Percentiles rank a stretch among this genome's conserved stretches.
Conservation (phyloP, 345 rosid genomes). For the Leavenworthia alabamica region DNA sequence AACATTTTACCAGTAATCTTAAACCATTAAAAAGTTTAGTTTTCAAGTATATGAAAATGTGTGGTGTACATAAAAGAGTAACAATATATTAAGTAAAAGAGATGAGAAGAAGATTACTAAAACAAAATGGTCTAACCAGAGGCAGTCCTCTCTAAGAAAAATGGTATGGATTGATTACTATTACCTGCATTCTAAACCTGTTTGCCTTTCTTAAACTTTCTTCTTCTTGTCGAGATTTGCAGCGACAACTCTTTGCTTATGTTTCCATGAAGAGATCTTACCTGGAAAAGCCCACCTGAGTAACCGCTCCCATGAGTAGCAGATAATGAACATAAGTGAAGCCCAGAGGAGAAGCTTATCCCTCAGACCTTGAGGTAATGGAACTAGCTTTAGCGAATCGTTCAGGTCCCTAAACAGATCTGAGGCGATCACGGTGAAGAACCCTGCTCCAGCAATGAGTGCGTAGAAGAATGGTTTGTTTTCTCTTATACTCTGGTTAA, state of each 20-base stretch:
- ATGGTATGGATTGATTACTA: neutral
- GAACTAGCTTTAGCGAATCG: conserved; percentile 85
- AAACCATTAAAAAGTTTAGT: neutral
- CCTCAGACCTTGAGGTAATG: conserved; percentile 72
- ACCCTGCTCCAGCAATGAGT: conserved; percentile 59
- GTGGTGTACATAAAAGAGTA: neutral
- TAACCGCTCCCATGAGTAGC: conserved; percentile 77
- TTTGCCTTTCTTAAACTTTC: conserved; percentile 34
- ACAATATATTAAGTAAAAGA: neutral
- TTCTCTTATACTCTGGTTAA: conserved; percentile 84
- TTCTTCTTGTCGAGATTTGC: conserved; percentile 68
- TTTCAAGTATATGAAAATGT: neutral
- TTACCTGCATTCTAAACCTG: conserved; percentile 17
- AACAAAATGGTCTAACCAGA: conserved; percentile 14
- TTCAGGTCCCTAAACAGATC: conserved; percentile 77
- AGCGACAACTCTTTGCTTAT: conserved; percentile 46
- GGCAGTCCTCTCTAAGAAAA: neutral
- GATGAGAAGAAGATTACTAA: neutral
- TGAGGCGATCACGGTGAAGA: conserved; percentile 72
- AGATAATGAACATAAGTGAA: conserved; percentile 54
- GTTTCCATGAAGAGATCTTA: conserved; percentile 71
- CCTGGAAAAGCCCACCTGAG: conserved; percentile 87
- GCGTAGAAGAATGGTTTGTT: conserved; percentile 90
- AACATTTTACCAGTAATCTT: neutral
- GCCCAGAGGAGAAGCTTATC: conserved; percentile 86